These are phyloP conservation scores for Aspergillus nomiae DNA, from an alignment of 2,329 filamentous ascomycete species.

Conservation along the genomic window DNA sequence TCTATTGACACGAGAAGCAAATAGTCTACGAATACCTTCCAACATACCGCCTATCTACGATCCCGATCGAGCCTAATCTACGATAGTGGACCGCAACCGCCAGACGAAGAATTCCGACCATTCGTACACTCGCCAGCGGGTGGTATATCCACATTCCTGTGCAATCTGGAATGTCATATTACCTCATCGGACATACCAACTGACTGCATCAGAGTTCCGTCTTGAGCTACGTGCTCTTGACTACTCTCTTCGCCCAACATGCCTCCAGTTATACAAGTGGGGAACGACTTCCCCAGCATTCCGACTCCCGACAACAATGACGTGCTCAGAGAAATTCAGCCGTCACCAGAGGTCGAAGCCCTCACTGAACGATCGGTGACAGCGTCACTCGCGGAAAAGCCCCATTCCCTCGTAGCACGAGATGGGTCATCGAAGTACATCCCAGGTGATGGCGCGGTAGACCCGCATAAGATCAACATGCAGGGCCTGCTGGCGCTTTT, in stretches of 20 bases:
- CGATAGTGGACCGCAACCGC: not conserved
- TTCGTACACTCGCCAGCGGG: not conserved
- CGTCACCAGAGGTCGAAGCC: not conserved
- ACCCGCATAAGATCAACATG: constrained; percentile 49
- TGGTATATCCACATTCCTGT: not conserved
- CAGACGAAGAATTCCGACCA: not conserved
- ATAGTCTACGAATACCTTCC: not conserved
- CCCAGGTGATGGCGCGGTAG: constrained; percentile 42
- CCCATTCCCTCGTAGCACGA: constrained; percentile 32
- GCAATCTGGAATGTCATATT: constrained; percentile 12
- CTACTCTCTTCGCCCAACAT: constrained; percentile 28
- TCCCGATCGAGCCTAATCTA: not conserved
- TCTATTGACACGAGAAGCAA: constrained; percentile 14
- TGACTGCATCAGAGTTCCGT: constrained; percentile 26
- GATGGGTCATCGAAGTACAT: constrained; percentile 24
- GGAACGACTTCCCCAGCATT: constrained; percentile 25
- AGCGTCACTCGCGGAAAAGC: constrained; percentile 25
- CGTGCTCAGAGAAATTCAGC: constrained; percentile 6
- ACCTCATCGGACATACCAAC: constrained; percentile 5
- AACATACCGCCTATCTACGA: constrained; percentile 8
- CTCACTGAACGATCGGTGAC: not conserved
- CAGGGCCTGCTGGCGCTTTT: constrained; percentile 80
- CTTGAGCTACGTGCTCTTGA: constrained; percentile 40
- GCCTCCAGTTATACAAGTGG: constrained; percentile 32
- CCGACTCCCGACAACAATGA: constrained; percentile 16